phyloP scores from a whole-genome alignment of 441 rosid species.

The Populus tomentosa region DNA sequence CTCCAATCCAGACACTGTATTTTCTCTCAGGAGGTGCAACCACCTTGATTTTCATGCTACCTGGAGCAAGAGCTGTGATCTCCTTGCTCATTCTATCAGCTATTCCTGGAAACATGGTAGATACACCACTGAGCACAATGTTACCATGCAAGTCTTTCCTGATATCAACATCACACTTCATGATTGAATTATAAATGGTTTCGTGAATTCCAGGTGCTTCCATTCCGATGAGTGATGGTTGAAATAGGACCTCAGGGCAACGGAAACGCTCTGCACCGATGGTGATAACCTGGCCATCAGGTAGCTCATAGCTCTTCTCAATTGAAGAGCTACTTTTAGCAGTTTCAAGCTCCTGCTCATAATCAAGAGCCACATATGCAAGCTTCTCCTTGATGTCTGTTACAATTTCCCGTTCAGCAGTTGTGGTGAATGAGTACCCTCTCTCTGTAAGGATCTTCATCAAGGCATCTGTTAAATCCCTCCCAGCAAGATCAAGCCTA shows the following conservation, averaged over 20 bases:
- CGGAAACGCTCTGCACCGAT: conserved; percentile 37
- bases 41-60: no score
- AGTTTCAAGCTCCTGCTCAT: conserved; percentile 34
- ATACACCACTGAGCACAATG: no score
- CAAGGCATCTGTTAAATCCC: conserved; percentile 37
- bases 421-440: conserved; percentile 37
- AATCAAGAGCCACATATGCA: conserved; percentile 35
- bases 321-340: conserved; percentile 35
- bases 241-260: conserved; percentile 39
- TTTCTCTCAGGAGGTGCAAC: no score
- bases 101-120: no score
- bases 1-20: no score
- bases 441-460: conserved; percentile 40
- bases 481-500: conserved; percentile 40
- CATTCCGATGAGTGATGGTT: conserved; percentile 37
- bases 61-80: no score
- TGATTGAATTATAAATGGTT: conserved; percentile 36
- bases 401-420: conserved; percentile 7
- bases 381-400: conserved; percentile 13
- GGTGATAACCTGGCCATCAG: conserved; percentile 39
- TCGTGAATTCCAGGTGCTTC: conserved; percentile 42
- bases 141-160: no score
- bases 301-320: conserved; percentile 36
- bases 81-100: no score
- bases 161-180: conserved; percentile 23